Percentiles rank a stretch among this genome's conserved stretches.
Evolutionary conservation across 257 asterid species (phyloP).

Genomic region (Nicotiana sylvestris): DNA sequence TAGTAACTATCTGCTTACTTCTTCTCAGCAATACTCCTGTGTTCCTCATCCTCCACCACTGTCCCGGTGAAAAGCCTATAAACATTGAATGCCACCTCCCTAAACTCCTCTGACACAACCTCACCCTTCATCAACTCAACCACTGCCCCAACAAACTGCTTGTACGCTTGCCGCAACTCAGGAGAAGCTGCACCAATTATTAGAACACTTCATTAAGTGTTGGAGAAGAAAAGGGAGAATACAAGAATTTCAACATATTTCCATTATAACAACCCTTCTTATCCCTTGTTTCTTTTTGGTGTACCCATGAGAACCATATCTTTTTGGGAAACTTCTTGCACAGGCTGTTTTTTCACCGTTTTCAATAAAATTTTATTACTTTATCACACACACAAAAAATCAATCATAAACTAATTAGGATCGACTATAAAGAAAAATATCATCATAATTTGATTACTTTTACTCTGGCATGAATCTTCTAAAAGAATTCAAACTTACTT

Average conservation of each 20-base stretch:
- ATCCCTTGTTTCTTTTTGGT: too few species aligned
- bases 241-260: not conserved
- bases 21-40: slow-evolving; percentile 41
- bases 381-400: too few species aligned
- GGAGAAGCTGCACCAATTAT: slow-evolving; percentile 50
- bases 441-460: not conserved
- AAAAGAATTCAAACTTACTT: not conserved
- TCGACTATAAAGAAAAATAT: not conserved
- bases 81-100: slow-evolving; percentile 68
- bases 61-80: slow-evolving; percentile 49
- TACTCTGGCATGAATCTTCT: not conserved
- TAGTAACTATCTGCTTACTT: slow-evolving; percentile 30
- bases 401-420: too few species aligned
- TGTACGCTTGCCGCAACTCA: slow-evolving; percentile 72
- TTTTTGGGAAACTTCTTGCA: too few species aligned
- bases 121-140: slow-evolving; percentile 80
- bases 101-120: slow-evolving; percentile 82
- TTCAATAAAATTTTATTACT: too few species aligned
- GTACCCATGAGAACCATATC: too few species aligned
- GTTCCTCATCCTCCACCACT: slow-evolving; percentile 41
- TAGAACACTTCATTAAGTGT: not conserved
- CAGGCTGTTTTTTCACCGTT: too few species aligned
- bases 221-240: not conserved
- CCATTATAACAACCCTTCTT: not conserved
- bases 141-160: slow-evolving; percentile 61